A percentile compares a stretch with the other conserved stretches of the same genome.
phyloP scores from a whole-genome alignment of 2,329 filamentous ascomycete genomes.

The Colletotrichum melonis region DNA sequence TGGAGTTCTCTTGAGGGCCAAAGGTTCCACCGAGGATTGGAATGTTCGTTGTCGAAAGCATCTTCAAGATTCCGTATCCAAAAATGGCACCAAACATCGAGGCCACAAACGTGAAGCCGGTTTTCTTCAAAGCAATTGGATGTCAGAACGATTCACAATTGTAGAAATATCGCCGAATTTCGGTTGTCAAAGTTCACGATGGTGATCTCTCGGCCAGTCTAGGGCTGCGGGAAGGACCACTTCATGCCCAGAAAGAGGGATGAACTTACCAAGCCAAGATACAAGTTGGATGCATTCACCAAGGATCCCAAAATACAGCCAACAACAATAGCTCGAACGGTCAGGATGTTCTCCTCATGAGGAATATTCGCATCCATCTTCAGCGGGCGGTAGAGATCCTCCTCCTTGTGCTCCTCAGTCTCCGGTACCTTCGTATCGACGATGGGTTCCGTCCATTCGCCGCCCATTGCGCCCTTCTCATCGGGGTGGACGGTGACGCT shows the following conservation, averaged over 20 bases:
- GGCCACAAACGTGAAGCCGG: constrained; percentile 61
- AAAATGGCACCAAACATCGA: constrained; percentile 65
- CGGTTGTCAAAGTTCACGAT: too few relatives aligned
- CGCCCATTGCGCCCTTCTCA: constrained; percentile 33
- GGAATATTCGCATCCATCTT: constrained; percentile 48
- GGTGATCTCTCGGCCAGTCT: too few relatives aligned
- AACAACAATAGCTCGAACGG: constrained; percentile 64
- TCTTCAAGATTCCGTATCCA: constrained; percentile 68
- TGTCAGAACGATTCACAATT: neutral
- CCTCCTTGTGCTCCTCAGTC: constrained; percentile 43
- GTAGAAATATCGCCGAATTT: neutral
- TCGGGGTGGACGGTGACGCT: constrained; percentile 20
- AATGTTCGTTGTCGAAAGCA: constrained; percentile 60
- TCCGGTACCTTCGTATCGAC: constrained; percentile 41
- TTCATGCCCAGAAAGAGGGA: neutral
- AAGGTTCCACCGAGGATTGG: constrained; percentile 65
- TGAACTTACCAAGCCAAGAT: constrained; percentile 57
- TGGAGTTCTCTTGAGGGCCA: constrained; percentile 68
- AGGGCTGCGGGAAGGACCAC: too few relatives aligned
- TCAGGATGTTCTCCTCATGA: constrained; percentile 62
- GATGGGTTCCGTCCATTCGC: constrained; percentile 36
- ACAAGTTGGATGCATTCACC: constrained; percentile 72
- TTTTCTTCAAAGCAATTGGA: constrained; percentile 50
- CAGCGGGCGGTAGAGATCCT: constrained; percentile 54
- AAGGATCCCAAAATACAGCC: constrained; percentile 68